Evolutionary conservation across 257 asterid genomes (phyloP).

Genomic region (Solanum bulbocastanum): DNA sequence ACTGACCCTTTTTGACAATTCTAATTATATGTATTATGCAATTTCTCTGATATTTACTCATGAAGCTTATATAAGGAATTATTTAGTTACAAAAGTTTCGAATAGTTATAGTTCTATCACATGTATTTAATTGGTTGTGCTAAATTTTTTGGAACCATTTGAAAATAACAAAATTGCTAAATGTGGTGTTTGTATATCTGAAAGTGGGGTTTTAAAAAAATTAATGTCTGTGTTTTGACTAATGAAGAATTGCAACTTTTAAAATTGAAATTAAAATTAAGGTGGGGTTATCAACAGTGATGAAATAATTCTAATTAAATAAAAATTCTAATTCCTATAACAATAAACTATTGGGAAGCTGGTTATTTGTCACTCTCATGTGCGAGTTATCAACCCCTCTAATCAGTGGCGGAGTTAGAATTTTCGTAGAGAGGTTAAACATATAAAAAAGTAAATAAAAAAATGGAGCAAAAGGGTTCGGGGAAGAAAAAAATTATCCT

Average conservation of each 20-base stretch:
- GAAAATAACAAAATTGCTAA: background rate
- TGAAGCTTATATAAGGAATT: background rate
- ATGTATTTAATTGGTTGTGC: too few species aligned
- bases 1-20: too few species aligned
- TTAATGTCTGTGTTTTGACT: background rate
- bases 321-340: background rate
- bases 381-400: background rate
- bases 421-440: too few species aligned
- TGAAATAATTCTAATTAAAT: background rate
- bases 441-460: too few species aligned
- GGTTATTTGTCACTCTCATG: background rate
- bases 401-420: background rate
- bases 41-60: background rate
- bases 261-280: background rate
- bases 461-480: too few species aligned
- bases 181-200: background rate
- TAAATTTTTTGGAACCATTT: background rate
- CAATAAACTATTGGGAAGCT: background rate
- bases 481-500: too few species aligned
- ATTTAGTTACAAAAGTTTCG: too few species aligned
- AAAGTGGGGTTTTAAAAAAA: background rate
- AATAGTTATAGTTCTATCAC: too few species aligned
- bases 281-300: background rate
- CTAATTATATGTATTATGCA: too few species aligned
- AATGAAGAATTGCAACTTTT: background rate